Conservation (phyloP, 2,329 filamentous ascomycete species). For the Corinectria fuckeliana region DNA sequence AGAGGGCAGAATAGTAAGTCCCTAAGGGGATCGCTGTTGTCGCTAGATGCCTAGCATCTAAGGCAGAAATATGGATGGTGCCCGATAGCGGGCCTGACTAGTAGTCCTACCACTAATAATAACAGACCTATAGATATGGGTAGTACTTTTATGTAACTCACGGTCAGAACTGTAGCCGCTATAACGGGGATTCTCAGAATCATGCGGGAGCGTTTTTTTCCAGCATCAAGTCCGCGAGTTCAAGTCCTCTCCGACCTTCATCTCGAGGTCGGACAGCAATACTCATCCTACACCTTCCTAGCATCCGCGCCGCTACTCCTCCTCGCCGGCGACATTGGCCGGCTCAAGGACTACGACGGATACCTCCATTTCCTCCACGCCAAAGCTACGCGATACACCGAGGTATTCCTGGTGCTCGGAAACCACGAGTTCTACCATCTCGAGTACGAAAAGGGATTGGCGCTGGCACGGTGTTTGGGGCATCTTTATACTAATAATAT, state of each 20-base stretch:
- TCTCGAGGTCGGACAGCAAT: conserved; percentile 52
- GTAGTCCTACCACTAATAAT: no score
- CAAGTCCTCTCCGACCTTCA: conserved; percentile 55
- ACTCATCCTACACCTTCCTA: conserved; percentile 47
- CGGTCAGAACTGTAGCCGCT: no score
- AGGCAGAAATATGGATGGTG: no score
- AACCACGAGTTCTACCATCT: conserved; percentile 60
- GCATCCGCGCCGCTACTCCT: conserved; percentile 49
- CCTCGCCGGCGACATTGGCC: conserved; percentile 56
- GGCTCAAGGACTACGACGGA: conserved; percentile 50
- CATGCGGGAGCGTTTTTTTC: no score
- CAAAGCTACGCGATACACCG: conserved; percentile 47
- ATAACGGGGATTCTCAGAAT: no score
- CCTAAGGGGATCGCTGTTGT: no score
- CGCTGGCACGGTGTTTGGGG: conserved; percentile 44
- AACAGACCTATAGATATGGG: no score
- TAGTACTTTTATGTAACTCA: no score
- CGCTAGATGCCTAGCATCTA: no score
- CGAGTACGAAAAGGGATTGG: conserved; percentile 44
- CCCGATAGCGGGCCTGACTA: no score
- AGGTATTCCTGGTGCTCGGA: conserved; percentile 54
- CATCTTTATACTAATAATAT: no score
- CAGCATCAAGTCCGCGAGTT: not conserved
- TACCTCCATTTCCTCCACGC: conserved; percentile 50
- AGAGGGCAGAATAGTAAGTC: no score